Evolutionary conservation across 345 rosid genomes (phyloP).

Genomic region (Combretum micranthum): DNA sequence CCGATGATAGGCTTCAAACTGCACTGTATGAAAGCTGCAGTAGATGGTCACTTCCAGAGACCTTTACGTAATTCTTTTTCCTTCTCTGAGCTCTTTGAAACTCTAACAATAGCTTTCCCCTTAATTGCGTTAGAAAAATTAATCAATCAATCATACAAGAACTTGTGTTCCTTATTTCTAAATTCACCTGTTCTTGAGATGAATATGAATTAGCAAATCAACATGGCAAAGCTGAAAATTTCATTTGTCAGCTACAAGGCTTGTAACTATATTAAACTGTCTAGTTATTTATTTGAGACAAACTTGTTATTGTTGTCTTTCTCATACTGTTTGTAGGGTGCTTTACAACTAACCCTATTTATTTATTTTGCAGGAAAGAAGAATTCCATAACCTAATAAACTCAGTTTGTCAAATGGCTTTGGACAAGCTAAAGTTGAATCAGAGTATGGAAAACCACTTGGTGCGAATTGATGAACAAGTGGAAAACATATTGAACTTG

Average conservation of each 20-base stretch:
- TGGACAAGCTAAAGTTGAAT: not conserved
- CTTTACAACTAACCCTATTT: not conserved
- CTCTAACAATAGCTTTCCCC: not conserved
- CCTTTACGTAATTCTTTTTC: not conserved
- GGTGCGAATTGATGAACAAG: not conserved
- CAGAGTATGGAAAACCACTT: not conserved
- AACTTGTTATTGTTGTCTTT: too few species aligned
- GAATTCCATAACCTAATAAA: too few species aligned
- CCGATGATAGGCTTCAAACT: constrained; percentile 1
- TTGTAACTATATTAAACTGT: too few species aligned
- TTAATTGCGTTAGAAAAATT: too few species aligned
- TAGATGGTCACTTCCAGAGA: constrained; percentile 1
- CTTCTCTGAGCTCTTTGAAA: not conserved
- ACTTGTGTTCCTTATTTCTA: too few species aligned
- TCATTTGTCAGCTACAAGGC: too few species aligned
- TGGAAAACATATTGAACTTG: not conserved
- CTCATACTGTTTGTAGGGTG: not conserved
- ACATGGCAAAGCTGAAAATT: too few species aligned
- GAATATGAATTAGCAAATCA: too few species aligned
- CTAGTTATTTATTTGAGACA: too few species aligned
- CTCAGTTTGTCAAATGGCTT: too few species aligned
- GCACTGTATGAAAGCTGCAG: not conserved
- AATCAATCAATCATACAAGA: too few species aligned
- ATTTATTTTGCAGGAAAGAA: constrained; percentile 8
- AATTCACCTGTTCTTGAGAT: too few species aligned